Percentiles rank a stretch among this genome's conserved stretches.
These are phyloP conservation scores for Lolium multiflorum DNA, from an alignment of 176 grass and related monocot genomes.

Conservation along the genomic window DNA sequence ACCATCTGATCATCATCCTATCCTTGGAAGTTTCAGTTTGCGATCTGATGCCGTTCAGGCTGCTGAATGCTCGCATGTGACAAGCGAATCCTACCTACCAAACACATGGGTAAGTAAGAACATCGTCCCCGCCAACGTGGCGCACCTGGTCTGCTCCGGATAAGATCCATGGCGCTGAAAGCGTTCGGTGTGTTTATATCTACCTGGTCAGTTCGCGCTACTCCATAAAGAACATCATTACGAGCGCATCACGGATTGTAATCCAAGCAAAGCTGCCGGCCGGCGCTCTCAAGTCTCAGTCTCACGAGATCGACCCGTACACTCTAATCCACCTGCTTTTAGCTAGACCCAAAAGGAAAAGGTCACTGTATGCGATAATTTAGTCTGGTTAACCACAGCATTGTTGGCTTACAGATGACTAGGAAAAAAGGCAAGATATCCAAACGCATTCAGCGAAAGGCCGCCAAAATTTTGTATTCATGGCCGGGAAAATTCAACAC, in stretches of 20 bases:
- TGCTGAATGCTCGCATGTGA: neutral
- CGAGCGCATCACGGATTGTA: slow-evolving; percentile 40
- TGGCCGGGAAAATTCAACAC: no score
- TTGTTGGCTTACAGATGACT: no score
- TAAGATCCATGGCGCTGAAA: neutral
- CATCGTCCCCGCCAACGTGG: neutral
- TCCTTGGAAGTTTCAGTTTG: neutral
- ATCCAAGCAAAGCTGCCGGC: slow-evolving; percentile 39
- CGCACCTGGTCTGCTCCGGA: neutral
- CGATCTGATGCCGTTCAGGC: neutral
- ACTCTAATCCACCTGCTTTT: no score
- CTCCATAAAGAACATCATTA: slow-evolving; percentile 35
- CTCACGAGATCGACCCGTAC: no score
- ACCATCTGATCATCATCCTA: neutral
- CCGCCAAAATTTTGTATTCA: no score
- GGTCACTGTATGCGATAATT: no score
- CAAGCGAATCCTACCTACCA: slow-evolving; percentile 9
- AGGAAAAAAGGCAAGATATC: no score
- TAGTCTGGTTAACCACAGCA: no score
- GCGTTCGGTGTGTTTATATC: neutral
- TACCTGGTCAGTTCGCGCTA: no score
- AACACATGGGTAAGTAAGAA: neutral
- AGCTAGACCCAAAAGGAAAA: no score
- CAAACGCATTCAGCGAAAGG: no score
- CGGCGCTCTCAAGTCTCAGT: no score